These are phyloP conservation scores for Vitis rupestris DNA, from an alignment of 164 flowering plant species.

Conservation along the genomic window DNA sequence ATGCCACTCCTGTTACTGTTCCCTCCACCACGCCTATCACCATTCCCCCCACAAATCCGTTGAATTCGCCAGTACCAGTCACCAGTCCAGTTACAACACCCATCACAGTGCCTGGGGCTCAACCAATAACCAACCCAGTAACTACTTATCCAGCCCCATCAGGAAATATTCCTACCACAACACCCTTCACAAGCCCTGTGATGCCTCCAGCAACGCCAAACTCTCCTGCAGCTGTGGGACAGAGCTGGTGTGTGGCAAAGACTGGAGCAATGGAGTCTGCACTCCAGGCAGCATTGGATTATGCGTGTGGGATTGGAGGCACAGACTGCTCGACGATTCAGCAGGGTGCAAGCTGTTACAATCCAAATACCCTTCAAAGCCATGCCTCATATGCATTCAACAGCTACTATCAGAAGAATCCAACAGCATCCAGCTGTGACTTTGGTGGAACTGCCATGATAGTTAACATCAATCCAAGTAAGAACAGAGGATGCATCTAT, in stretches of 20 bases:
- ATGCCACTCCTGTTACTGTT: constrained; percentile 23
- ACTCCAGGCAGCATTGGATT: constrained; percentile 86
- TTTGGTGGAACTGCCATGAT: constrained; percentile 76
- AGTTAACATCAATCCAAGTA: constrained; percentile 82
- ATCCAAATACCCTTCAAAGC: constrained; percentile 63
- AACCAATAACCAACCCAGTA: constrained; percentile 55
- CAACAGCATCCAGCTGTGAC: constrained; percentile 71
- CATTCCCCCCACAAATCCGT: constrained; percentile 22
- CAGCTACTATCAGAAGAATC: constrained; percentile 85
- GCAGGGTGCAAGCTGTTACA: constrained; percentile 69
- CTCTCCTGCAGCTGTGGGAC: constrained; percentile 55
- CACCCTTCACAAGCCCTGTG: constrained; percentile 38
- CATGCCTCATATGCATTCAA: constrained; percentile 97
- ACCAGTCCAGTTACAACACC: constrained; percentile 41
- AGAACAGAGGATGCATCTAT: constrained; percentile 16
- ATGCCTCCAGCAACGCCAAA: constrained; percentile 39
- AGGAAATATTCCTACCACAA: constrained; percentile 31
- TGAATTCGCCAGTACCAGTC: constrained; percentile 20
- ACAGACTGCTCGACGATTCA: constrained; percentile 86
- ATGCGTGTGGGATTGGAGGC: constrained; percentile 89
- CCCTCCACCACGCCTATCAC: constrained; percentile 29
- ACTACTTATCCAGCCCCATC: constrained; percentile 40
- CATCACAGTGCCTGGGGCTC: constrained; percentile 27
- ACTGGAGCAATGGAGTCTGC: constrained; percentile 44
- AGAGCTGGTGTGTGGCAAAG: constrained; percentile 90